phyloP scores from a whole-genome alignment of 805 yeast species.

The Wickerhamomyces rabaulensis region DNA sequence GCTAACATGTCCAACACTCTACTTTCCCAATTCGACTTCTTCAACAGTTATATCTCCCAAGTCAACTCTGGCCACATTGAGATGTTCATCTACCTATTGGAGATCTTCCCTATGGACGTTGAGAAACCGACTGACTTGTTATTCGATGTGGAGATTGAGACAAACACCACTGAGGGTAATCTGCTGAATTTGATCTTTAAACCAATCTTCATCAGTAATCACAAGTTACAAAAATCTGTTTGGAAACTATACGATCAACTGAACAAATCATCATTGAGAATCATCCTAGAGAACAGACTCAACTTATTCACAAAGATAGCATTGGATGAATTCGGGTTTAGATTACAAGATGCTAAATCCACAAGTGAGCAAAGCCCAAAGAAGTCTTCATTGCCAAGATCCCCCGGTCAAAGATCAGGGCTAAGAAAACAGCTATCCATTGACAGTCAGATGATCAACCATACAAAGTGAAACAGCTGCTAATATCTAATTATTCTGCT shows the following conservation, averaged over 20 bases:
- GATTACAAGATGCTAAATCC: neutral
- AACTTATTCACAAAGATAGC: constrained; percentile 11
- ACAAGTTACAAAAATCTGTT: constrained; percentile 7
- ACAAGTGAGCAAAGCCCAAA: neutral
- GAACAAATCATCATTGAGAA: constrained; percentile 6
- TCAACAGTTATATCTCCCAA: constrained; percentile 3
- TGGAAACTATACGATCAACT: constrained; percentile 8
- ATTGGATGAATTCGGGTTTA: neutral
- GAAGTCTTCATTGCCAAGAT: neutral
- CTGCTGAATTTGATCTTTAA: constrained; percentile 16
- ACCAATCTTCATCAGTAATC: constrained; percentile 11
- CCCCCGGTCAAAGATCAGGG: neutral
- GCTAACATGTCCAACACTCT: neutral
- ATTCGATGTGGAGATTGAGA: constrained; percentile 13
- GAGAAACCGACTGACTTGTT: constrained; percentile 7
- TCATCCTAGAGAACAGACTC: constrained; percentile 16
- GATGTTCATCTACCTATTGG: constrained; percentile 18
- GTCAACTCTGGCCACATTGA: constrained; percentile 4
- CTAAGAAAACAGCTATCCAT: neutral
- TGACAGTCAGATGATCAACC: neutral
- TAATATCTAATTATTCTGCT: too few relatives aligned
- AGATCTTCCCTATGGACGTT: constrained; percentile 16
- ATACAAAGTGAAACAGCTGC: neutral
- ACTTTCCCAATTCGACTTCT: constrained; percentile 3
- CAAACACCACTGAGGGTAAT: neutral